Conservation (phyloP, 2,329 filamentous ascomycete genomes). For the Fusarium mangiferae region DNA sequence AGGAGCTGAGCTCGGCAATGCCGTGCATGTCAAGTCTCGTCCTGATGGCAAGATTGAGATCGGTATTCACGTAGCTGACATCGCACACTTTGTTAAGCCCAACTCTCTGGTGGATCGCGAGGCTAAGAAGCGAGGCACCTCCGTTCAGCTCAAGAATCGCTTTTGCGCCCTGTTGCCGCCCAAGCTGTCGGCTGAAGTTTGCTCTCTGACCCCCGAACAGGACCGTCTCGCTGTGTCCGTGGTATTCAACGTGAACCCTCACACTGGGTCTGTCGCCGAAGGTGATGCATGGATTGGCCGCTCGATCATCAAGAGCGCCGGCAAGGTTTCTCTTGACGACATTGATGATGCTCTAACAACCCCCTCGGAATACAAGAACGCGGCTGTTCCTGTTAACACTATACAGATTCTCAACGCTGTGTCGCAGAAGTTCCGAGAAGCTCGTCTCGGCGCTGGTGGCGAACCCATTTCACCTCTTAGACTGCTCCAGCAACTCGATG, state of each 20-base stretch:
- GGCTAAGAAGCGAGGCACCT: slow-evolving; percentile 96
- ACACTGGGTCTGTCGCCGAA: slow-evolving; percentile 81
- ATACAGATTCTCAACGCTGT: slow-evolving; percentile 84
- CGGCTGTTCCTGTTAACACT: slow-evolving; percentile 76
- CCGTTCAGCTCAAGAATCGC: slow-evolving; percentile 93
- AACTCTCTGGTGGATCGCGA: slow-evolving; percentile 96
- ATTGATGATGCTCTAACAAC: slow-evolving; percentile 84
- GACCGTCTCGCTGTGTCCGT: slow-evolving; percentile 93
- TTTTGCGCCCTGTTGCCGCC: slow-evolving; percentile 88
- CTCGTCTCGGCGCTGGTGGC: slow-evolving; percentile 81
- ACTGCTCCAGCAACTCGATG: slow-evolving; percentile 91
- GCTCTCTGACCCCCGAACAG: slow-evolving; percentile 86
- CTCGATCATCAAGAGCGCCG: slow-evolving; percentile 89
- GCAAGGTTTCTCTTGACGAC: slow-evolving; percentile 84
- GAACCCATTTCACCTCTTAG: slow-evolving; percentile 86
- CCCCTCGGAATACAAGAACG: slow-evolving; percentile 68
- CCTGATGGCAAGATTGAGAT: slow-evolving; percentile 90
- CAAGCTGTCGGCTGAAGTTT: slow-evolving; percentile 86
- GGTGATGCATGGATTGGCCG: slow-evolving; percentile 95
- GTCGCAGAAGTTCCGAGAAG: slow-evolving; percentile 89
- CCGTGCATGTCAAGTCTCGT: slow-evolving; percentile 88
- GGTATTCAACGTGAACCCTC: slow-evolving; percentile 88
- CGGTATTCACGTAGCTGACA: slow-evolving; percentile 93
- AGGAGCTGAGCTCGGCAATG: slow-evolving; percentile 88
- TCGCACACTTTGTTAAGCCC: slow-evolving; percentile 95